These are phyloP conservation scores for Hippophae tibetana DNA, from an alignment of 306 rosid genomes.

Conservation along the genomic window DNA sequence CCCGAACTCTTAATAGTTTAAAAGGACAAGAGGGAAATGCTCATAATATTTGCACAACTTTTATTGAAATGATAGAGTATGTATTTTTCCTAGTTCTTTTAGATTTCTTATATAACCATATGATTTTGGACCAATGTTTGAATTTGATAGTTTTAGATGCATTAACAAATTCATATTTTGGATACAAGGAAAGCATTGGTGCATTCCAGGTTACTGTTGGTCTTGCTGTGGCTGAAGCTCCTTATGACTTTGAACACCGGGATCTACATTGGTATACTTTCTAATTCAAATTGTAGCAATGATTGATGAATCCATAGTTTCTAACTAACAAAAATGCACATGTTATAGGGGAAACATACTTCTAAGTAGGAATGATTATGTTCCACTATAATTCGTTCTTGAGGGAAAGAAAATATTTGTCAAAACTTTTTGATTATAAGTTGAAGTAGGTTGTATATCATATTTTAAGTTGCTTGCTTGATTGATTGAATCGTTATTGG, in stretches of 20 bases:
- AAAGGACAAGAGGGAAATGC: constrained; percentile 35
- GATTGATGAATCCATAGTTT: constrained; percentile 8
- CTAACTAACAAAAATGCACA: constrained; percentile 22
- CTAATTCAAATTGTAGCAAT: constrained; percentile 13
- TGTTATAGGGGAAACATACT: constrained; percentile 81
- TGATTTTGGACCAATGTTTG: not conserved
- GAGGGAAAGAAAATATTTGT: constrained; percentile 53
- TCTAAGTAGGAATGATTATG: constrained; percentile 51
- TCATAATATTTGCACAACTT: constrained; percentile 48
- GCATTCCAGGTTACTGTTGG: constrained; percentile 62
- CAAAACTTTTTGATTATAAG: constrained; percentile 56
- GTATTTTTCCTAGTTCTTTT: constrained; percentile 21
- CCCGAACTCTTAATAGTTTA: constrained; percentile 70
- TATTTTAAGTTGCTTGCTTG: too few species aligned
- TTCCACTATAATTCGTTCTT: constrained; percentile 55
- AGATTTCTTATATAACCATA: constrained; percentile 1
- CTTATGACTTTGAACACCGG: constrained; percentile 87
- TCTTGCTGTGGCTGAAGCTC: constrained; percentile 91
- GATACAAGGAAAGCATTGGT: not conserved
- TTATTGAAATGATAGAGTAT: constrained; percentile 69
- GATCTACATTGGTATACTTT: constrained; percentile 81
- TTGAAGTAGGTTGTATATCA: too few species aligned
- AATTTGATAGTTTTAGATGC: not conserved
- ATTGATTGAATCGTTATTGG: too few species aligned
- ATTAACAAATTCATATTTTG: constrained; percentile 2